Percentiles rank a stretch among this genome's conserved stretches.
phyloP scores from a whole-genome alignment of 805 yeast species.

The Vanderwaltozyma verrucispora region DNA sequence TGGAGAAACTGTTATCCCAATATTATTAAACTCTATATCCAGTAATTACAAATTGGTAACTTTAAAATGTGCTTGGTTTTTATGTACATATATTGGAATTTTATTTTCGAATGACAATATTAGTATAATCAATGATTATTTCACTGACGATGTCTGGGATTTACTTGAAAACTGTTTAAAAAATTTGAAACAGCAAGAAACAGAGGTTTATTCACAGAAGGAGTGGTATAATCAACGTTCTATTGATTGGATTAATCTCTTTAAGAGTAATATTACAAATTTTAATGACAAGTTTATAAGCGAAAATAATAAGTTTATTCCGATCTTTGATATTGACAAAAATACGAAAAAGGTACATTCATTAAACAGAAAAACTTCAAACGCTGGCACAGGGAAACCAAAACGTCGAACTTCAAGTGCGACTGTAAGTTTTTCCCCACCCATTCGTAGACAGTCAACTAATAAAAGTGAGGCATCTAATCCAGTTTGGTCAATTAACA shows the following conservation, averaged over 20 bases:
- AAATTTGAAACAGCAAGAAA: slow-evolving; percentile 1
- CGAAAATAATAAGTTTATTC: slow-evolving; percentile 27
- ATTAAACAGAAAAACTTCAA: slow-evolving; percentile 4
- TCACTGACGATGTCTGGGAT: slow-evolving; percentile 17
- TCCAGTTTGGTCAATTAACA: slow-evolving; percentile 1
- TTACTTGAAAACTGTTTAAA: slow-evolving; percentile 11
- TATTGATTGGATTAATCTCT: slow-evolving; percentile 25
- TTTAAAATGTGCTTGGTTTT: slow-evolving; percentile 54
- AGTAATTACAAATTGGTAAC: slow-evolving; percentile 45
- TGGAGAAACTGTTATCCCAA: slow-evolving; percentile 47
- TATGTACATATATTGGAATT: slow-evolving; percentile 54
- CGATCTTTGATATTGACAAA: slow-evolving; percentile 8
- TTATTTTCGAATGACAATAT: slow-evolving; percentile 41
- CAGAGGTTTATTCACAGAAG: not conserved
- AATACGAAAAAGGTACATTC: not conserved
- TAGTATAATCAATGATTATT: slow-evolving; percentile 25
- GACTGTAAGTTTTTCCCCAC: slow-evolving; percentile 6
- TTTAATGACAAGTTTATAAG: slow-evolving; percentile 36
- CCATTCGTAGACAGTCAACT: slow-evolving; percentile 1
- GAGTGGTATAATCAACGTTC: slow-evolving; percentile 27
- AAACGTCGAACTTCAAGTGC: not conserved
- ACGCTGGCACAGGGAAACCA: not conserved
- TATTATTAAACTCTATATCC: slow-evolving; percentile 45
- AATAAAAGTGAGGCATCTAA: not conserved
- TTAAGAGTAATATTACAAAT: slow-evolving; percentile 26